These are phyloP conservation scores for Helotiales sp. DNA, from an alignment of 2,329 filamentous ascomycete species.

Conservation along the genomic window DNA sequence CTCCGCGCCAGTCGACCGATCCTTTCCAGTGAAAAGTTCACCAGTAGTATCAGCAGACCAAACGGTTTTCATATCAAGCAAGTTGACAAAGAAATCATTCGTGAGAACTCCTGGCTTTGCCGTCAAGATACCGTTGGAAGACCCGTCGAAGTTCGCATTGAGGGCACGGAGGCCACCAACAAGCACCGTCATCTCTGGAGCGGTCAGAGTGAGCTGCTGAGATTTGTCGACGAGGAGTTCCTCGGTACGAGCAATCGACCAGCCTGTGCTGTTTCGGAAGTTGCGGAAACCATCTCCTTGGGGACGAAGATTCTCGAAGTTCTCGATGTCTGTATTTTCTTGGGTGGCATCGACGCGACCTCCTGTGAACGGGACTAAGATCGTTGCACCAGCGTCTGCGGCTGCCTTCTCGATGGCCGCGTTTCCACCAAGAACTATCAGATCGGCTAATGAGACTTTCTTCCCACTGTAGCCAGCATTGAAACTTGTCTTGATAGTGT, in stretches of 20 bases:
- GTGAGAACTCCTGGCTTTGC: slow-evolving; percentile 58
- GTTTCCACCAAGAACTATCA: slow-evolving; percentile 61
- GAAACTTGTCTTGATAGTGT: slow-evolving; percentile 54
- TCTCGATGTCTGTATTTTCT: slow-evolving; percentile 59
- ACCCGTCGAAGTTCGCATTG: slow-evolving; percentile 62
- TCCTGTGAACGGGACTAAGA: slow-evolving; percentile 58
- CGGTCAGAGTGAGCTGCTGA: slow-evolving; percentile 58
- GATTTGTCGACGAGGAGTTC: slow-evolving; percentile 62
- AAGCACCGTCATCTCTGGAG: slow-evolving; percentile 60
- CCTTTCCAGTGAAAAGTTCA: slow-evolving; percentile 58
- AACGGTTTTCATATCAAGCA: slow-evolving; percentile 58
- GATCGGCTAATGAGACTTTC: slow-evolving; percentile 63
- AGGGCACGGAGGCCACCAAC: slow-evolving; percentile 61
- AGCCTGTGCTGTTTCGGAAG: slow-evolving; percentile 54
- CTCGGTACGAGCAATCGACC: slow-evolving; percentile 56
- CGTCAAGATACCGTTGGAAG: slow-evolving; percentile 59
- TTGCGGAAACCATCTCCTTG: slow-evolving; percentile 63
- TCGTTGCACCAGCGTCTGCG: slow-evolving; percentile 37
- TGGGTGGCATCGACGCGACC: slow-evolving; percentile 61
- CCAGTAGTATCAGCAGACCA: slow-evolving; percentile 52
- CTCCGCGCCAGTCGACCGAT: slow-evolving; percentile 59
- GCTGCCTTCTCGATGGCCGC: slow-evolving; percentile 62
- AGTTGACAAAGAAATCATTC: slow-evolving; percentile 66
- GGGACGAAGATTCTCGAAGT: slow-evolving; percentile 60
- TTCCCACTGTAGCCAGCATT: slow-evolving; percentile 57